Evolutionary conservation across 331 rosid genomes (phyloP).

Genomic region (Prunus yedoensis): DNA sequence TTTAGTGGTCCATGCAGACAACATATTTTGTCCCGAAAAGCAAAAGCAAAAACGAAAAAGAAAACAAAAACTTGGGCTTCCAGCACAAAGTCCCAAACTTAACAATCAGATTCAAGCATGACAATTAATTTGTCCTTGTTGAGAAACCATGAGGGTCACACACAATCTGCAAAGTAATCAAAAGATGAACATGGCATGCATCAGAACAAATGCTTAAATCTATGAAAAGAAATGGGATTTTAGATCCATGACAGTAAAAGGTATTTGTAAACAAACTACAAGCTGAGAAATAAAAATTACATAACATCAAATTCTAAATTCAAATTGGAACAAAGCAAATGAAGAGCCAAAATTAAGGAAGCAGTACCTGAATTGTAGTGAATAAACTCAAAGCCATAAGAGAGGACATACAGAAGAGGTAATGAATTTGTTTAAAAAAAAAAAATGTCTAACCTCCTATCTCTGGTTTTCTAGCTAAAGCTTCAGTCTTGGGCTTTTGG

Average conservation of each 20-base stretch:
- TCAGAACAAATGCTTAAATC: not conserved
- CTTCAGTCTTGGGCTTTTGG: conserved; percentile 37
- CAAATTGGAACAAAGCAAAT: no score
- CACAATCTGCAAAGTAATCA: conserved; percentile 36
- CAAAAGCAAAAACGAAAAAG: not conserved
- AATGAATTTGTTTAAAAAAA: no score
- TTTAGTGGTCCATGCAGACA: conserved; percentile 39
- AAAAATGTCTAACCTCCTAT: no score
- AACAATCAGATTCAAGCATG: conserved; percentile 8
- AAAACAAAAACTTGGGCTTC: conserved; percentile 20
- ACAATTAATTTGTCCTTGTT: no score
- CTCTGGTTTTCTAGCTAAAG: no score
- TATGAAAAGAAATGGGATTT: not conserved
- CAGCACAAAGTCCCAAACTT: conserved; percentile 1
- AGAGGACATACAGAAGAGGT: no score
- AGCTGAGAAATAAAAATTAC: not conserved
- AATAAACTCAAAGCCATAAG: no score
- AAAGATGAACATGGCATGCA: not conserved
- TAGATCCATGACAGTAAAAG: not conserved
- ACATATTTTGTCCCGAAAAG: conserved; percentile 38
- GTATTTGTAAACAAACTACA: no score
- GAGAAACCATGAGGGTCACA: conserved; percentile 1
- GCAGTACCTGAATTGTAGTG: no score
- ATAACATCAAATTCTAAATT: no score
- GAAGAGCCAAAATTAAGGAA: no score